Percentiles rank a stretch among this genome's conserved stretches.
These are phyloP conservation scores for Fusarium sp. DNA, from an alignment of 2,329 filamentous ascomycete genomes.

Conservation along the genomic window DNA sequence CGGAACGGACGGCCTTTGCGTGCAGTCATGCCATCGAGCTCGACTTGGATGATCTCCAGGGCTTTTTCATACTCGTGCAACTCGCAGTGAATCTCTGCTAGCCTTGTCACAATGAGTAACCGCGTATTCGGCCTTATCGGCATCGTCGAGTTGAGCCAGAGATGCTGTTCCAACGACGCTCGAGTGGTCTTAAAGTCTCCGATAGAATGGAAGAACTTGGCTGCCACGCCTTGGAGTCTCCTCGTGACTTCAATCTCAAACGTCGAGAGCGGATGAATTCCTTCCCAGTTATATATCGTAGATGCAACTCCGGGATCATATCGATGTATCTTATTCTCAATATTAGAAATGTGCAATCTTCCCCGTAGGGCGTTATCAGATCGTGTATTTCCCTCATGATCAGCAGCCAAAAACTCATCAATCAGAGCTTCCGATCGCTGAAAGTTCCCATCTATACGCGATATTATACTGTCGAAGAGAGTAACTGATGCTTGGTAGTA, in stretches of 20 bases:
- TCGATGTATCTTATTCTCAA: constrained; percentile 47
- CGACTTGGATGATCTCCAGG: constrained; percentile 28
- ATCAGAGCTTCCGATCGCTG: constrained; percentile 39
- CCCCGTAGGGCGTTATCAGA: constrained; percentile 43
- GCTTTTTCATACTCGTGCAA: constrained; percentile 38
- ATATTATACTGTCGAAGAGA: constrained; percentile 45
- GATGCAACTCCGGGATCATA: constrained; percentile 43
- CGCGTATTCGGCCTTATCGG: constrained; percentile 41
- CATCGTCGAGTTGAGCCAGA: constrained; percentile 37
- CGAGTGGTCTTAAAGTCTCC: constrained; percentile 43
- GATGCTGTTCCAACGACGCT: constrained; percentile 44
- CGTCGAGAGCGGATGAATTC: constrained; percentile 39
- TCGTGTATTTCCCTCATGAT: constrained; percentile 21
- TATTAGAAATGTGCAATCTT: constrained; percentile 46
- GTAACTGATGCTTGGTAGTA: constrained; percentile 44
- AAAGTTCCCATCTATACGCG: constrained; percentile 40
- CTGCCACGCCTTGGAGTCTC: constrained; percentile 44
- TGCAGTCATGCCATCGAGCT: constrained; percentile 28
- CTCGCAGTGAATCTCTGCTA: constrained; percentile 44
- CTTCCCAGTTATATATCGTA: constrained; percentile 45
- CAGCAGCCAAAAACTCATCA: constrained; percentile 34
- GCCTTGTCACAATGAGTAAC: constrained; percentile 37
- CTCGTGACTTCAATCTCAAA: constrained; percentile 47
- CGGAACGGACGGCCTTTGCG: constrained; percentile 35
- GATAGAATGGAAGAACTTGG: constrained; percentile 46